A percentile compares a stretch with the other conserved stretches of the same genome.
phyloP scores from a whole-genome alignment of 2,329 filamentous ascomycete species.

The Sporothrix dimorphospora region DNA sequence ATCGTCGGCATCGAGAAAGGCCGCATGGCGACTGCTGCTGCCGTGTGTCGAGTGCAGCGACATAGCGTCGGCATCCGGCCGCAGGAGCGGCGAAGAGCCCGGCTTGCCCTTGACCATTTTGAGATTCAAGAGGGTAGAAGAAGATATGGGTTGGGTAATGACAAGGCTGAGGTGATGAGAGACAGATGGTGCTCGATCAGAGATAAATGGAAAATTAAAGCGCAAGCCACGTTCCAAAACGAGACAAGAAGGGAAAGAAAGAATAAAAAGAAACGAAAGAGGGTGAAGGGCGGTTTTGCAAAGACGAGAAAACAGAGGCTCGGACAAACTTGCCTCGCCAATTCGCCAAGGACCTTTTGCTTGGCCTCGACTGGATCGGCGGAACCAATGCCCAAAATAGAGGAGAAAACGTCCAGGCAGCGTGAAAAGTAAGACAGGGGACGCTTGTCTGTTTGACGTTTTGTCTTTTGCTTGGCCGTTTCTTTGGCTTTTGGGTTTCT shows the following conservation, averaged over 20 bases:
- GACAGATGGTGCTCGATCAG: background rate
- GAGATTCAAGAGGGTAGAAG: background rate
- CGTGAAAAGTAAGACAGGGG: background rate
- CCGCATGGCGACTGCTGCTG: background rate
- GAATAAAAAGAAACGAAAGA: background rate
- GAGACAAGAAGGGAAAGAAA: constrained; percentile 1
- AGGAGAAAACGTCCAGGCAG: background rate
- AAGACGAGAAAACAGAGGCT: background rate
- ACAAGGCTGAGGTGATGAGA: background rate
- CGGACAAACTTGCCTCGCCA: background rate
- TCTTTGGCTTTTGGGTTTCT: background rate
- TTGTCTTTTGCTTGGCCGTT: background rate
- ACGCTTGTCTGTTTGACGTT: background rate
- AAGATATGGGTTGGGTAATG: background rate
- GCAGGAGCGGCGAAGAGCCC: constrained; percentile 25
- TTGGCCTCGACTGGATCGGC: constrained; percentile 1
- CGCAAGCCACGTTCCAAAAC: constrained; percentile 3
- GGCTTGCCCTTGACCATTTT: constrained; percentile 27
- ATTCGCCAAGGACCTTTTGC: constrained; percentile 8
- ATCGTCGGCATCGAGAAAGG: constrained; percentile 32
- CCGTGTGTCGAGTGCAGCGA: constrained; percentile 39
- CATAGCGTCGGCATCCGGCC: constrained; percentile 36
- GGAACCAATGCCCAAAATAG: background rate
- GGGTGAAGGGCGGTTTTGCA: background rate
- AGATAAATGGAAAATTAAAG: background rate